Evolutionary conservation across 805 yeast species (phyloP), one percentile per base, ranked within the genome.

Genomic region (Wickerhamiella brachini): DNA sequence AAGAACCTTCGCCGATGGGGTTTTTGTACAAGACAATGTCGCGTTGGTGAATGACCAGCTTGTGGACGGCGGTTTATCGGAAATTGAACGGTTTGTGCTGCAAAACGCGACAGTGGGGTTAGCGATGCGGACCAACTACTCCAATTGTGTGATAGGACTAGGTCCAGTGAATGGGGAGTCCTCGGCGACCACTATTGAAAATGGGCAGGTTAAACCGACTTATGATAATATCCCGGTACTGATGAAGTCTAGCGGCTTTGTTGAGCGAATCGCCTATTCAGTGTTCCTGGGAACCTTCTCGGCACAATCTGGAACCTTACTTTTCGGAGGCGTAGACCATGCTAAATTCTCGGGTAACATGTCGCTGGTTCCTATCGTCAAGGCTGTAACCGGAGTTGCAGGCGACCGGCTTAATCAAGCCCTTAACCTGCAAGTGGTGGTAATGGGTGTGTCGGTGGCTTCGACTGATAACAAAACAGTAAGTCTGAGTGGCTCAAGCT

Each of bases 161-260:
- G 46, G 46, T 2, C 34, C 24, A 10, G 15, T 8, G 4, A 44
- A 44, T 23, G 46, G 46, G 4, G 46, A 44, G 20, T 44, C 46
- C 20, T 44, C 34, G 17, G 46, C 24, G 4, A 44, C 46, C 29
- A 44, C 46, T 2, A 54, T 51, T 38, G 49, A 51, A 22, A 49
- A 56, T 20, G 58, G 52, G 29, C 52, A 47, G 8, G 48, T 49
- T 22, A 57, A 57, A 1, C 49, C 55, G 6, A 29, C 53, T 24
- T 85, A 85, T 64, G 71, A 75, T 48, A 85, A 85, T 62, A 65
- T 85, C 49, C 93, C 94, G 0, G 56, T 71, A 37, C 73, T 75
- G 50, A 64, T 85, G 71, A 80, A 74, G 49, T 56, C 66, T 26
- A 73, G 65, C 39, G 78, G 77, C 1, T 49, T 63, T 29, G 75